Evolutionary conservation across 768 basidiomycete species (phyloP), one percentile per base, ranked within the genome.

Genomic region (Leccinum variicolor): DNA sequence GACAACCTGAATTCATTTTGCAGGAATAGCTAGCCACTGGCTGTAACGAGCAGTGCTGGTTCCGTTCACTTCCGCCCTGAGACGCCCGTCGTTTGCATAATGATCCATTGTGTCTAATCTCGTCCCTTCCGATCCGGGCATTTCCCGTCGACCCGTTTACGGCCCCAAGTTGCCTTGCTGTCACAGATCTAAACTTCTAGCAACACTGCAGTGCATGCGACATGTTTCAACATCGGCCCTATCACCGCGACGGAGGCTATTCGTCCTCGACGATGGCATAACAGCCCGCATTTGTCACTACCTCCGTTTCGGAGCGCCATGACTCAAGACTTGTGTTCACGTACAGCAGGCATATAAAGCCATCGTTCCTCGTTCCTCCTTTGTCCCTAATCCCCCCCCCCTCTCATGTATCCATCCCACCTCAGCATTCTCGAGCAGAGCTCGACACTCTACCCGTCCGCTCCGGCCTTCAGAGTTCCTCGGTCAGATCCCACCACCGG

Each of bases 391-490:
- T 23, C 45, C 53, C 59, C 26, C 45, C 53, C 59, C 54, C 54
- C 54, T 48, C 62, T 43, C 62, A 72, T 72, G 71, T 17, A 57
- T 51, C 45, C 69, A 41, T 81, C 85, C 33, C 89, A 90, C 69
- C 81, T 90, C 25, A 81, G 84, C 33, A 75, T 87, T 61, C 80
- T 90, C 60, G 78, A 86, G 57, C 73, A 79, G 48, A 82, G 79
- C 60, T 79, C 84, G n/a, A 62, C 75, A 50, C 76, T 70, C 56
- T 77, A 77, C 66, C 76, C 85, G 17, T 72, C 76, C 26, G 71
- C 77, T 2, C 76, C 82, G 41, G 84, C 81, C 62, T 90, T 90
- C 76, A 81, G 79, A 67, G 71, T 83, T 41, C 87, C 89, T 19
- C 74, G 73, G 61, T 61, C 77, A 21, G 77, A 82, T 65, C 64